Evolutionary conservation across 2,329 filamentous ascomycete genomes (phyloP).

Genomic region (Fusarium oxysporum): DNA sequence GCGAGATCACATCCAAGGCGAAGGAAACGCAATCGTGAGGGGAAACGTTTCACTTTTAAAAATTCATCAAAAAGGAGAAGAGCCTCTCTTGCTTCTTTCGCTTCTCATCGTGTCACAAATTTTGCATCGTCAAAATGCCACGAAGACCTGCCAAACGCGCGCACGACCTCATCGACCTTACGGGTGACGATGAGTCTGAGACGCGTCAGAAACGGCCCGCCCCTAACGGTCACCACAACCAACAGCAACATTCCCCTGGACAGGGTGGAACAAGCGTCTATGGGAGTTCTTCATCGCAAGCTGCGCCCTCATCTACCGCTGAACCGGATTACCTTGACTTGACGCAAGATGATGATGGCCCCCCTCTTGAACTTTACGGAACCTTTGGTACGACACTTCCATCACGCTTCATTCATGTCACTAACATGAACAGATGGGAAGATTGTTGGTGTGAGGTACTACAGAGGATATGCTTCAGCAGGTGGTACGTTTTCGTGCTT

Average conservation of each 20-base stretch:
- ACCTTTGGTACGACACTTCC: constrained; percentile 52
- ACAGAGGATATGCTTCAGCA: constrained; percentile 69
- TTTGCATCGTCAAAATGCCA: constrained; percentile 28
- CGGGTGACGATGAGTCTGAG: constrained; percentile 49
- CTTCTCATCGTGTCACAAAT: not conserved
- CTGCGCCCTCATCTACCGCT: constrained; percentile 26
- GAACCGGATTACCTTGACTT: constrained; percentile 58
- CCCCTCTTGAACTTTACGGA: constrained; percentile 60
- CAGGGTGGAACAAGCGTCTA: constrained; percentile 36
- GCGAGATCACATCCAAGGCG: not conserved
- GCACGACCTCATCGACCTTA: constrained; percentile 56
- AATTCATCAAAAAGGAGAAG: not conserved
- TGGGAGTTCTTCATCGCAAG: constrained; percentile 25
- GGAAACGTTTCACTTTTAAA: not conserved
- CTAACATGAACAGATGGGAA: constrained; percentile 55
- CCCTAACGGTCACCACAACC: constrained; percentile 11
- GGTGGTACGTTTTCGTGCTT: constrained; percentile 54
- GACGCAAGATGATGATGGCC: constrained; percentile 58
- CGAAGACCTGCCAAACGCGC: constrained; percentile 50
- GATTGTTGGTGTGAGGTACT: constrained; percentile 68
- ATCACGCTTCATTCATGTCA: not conserved
- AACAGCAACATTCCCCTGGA: constrained; percentile 20
- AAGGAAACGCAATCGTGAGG: not conserved
- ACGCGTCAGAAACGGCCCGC: constrained; percentile 45
- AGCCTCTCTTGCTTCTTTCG: not conserved